A percentile compares a stretch with the other conserved stretches of the same genome.
These are phyloP conservation scores for Petasospora rhodanensis DNA, from an alignment of 1,139 yeast species.

Conservation along the genomic window DNA sequence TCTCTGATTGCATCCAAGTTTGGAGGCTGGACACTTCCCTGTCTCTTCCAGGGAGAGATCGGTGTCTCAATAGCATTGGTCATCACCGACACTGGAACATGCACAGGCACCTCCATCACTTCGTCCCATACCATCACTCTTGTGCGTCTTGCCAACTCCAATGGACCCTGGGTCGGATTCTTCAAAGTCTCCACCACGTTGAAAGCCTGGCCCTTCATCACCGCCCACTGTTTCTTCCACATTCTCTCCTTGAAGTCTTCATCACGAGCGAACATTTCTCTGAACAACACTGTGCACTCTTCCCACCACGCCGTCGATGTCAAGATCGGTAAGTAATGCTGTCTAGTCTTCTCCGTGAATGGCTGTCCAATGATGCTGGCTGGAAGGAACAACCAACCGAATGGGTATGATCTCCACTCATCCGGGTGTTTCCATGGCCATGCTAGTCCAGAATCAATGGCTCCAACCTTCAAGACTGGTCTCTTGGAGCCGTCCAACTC, in stretches of 20 bases:
- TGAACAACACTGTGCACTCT: conserved; percentile 44
- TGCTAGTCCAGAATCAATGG: conserved; percentile 72
- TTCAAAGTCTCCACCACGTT: conserved; percentile 66
- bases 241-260: conserved; percentile 59
- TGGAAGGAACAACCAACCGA: conserved; percentile 75
- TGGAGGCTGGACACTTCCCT: no score
- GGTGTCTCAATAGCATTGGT: conserved; percentile 34
- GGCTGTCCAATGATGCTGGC: conserved; percentile 63
- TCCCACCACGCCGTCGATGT: conserved; percentile 74
- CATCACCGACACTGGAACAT: conserved; percentile 31
- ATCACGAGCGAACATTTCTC: conserved; percentile 49
- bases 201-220: conserved; percentile 75
- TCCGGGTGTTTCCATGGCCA: conserved; percentile 85
- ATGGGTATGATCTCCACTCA: conserved; percentile 78
- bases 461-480: conserved; percentile 57
- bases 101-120: conserved; percentile 52
- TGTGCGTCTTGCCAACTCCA: conserved; percentile 59
- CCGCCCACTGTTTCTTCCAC: conserved; percentile 68
- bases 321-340: conserved; percentile 54
- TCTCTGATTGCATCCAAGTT: no score
- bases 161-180: conserved; percentile 56
- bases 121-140: conserved; percentile 60
- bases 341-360: conserved; percentile 51
- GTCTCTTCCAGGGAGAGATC: no score
- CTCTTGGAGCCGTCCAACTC: conserved; percentile 18